These are phyloP conservation scores for Lasiosphaeris hirsuta DNA, from an alignment of 495 filamentous ascomycete species.

Conservation along the genomic window DNA sequence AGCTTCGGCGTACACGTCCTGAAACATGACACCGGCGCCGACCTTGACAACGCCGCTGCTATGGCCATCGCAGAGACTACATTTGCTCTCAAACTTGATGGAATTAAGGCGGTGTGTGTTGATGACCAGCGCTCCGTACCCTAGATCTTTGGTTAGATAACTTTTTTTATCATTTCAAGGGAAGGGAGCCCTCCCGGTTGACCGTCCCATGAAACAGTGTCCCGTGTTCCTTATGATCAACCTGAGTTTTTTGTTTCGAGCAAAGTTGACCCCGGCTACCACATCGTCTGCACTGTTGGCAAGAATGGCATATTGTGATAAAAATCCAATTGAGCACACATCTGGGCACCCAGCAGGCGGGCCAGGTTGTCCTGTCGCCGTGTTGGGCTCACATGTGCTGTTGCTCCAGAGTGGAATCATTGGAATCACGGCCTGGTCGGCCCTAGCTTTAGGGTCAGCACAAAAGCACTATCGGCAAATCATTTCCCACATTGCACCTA, in stretches of 20 bases:
- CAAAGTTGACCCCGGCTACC: constrained; percentile 39
- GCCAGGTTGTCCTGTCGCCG: constrained; percentile 27
- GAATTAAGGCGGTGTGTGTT: constrained; percentile 47
- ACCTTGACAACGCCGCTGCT: constrained; percentile 38
- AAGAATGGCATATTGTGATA: constrained; percentile 34
- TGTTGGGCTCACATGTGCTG: constrained; percentile 11
- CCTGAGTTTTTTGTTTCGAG: constrained; percentile 30
- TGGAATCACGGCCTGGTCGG: not conserved
- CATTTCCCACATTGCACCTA: not conserved
- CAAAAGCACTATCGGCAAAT: too few relatives aligned
- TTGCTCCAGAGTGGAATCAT: constrained; percentile 7
- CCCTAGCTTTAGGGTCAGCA: not conserved
- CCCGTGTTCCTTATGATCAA: constrained; percentile 37
- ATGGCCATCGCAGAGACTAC: constrained; percentile 21
- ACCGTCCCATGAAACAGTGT: constrained; percentile 37
- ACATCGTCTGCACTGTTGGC: constrained; percentile 33
- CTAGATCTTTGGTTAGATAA: too few relatives aligned
- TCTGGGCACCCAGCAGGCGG: constrained; percentile 45
- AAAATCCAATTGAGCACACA: constrained; percentile 17
- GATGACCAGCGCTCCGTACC: constrained; percentile 42
- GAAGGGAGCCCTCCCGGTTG: constrained; percentile 26
- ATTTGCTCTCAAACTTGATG: constrained; percentile 35
- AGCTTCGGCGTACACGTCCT: constrained; percentile 39
- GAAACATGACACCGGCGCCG: constrained; percentile 51
- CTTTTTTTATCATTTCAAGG: not conserved